Percentiles rank a stretch among this genome's conserved stretches.
These are phyloP conservation scores for Diaporthe vexans DNA, from an alignment of 2,329 filamentous ascomycete genomes.

Conservation along the genomic window DNA sequence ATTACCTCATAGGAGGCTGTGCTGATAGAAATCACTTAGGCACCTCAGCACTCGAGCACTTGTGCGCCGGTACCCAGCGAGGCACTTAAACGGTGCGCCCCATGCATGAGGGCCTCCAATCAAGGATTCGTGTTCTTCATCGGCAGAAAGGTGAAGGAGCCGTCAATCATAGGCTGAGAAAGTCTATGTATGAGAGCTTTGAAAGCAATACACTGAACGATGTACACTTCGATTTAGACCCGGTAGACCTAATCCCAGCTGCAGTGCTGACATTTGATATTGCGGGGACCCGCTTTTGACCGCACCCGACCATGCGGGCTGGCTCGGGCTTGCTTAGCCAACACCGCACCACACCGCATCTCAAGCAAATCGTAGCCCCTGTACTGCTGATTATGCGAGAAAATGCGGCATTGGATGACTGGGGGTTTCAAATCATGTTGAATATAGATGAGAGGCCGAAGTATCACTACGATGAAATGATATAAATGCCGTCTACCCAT, in stretches of 20 bases:
- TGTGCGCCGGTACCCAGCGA: too few relatives aligned
- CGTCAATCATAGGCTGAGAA: too few relatives aligned
- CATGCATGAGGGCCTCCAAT: too few relatives aligned
- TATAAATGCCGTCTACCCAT: neutral
- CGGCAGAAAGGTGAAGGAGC: too few relatives aligned
- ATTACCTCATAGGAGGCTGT: too few relatives aligned
- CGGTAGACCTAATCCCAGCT: neutral
- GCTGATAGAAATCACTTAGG: too few relatives aligned
- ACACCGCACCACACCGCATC: constrained; percentile 2
- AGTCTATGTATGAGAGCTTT: neutral
- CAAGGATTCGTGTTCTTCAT: too few relatives aligned
- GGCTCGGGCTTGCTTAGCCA: neutral
- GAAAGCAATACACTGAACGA: neutral
- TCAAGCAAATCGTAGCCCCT: neutral
- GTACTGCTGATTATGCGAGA: neutral
- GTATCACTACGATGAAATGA: neutral
- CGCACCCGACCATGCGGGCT: neutral
- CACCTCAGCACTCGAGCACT: too few relatives aligned
- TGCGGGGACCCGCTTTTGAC: constrained; percentile 22
- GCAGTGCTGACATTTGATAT: neutral
- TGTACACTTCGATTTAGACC: neutral
- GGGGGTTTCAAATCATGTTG: neutral
- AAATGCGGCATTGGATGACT: neutral
- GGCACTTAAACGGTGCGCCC: too few relatives aligned
- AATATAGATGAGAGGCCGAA: neutral